phyloP scores from a whole-genome alignment of 2,329 filamentous ascomycete species.

The Aspergillus texensis region DNA sequence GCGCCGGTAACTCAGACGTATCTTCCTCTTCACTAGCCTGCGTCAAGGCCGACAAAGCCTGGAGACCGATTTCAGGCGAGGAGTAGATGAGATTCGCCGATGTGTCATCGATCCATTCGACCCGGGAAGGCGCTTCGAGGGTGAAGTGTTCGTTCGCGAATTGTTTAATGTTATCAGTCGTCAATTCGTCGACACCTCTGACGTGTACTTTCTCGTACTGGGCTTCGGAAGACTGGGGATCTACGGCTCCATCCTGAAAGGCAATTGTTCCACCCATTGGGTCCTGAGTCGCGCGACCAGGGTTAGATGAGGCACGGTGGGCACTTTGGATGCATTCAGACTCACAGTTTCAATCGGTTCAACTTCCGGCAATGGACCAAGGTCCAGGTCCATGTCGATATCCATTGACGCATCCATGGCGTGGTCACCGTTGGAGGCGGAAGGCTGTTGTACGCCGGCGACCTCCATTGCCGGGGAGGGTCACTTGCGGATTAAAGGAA shows the following conservation, averaged over 20 bases:
- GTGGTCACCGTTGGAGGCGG: slow-evolving; percentile 13
- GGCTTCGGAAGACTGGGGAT: slow-evolving; percentile 37
- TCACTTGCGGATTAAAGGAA: background rate
- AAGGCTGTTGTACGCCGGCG: slow-evolving; percentile 11
- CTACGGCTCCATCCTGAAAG: slow-evolving; percentile 24
- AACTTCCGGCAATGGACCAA: slow-evolving; percentile 52
- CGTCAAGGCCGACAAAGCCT: slow-evolving; percentile 56
- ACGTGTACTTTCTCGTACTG: slow-evolving; percentile 73
- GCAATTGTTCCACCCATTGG: slow-evolving; percentile 16
- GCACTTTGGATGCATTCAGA: background rate
- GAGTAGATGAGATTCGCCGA: slow-evolving; percentile 85
- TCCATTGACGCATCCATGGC: slow-evolving; percentile 57
- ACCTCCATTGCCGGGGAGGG: slow-evolving; percentile 13
- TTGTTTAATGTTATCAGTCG: slow-evolving; percentile 74
- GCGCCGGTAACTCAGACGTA: slow-evolving; percentile 54
- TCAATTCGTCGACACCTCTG: slow-evolving; percentile 78
- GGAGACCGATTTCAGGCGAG: slow-evolving; percentile 54
- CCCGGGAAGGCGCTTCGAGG: slow-evolving; percentile 56
- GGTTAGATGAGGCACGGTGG: background rate
- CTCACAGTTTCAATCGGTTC: slow-evolving; percentile 39
- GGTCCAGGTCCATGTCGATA: slow-evolving; percentile 71
- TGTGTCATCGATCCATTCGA: slow-evolving; percentile 95
- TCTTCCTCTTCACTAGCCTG: slow-evolving; percentile 41
- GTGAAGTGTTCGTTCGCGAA: slow-evolving; percentile 72
- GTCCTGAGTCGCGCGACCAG: slow-evolving; percentile 24